Conservation (phyloP, 306 rosid genomes). For the Cucumis hystrix region DNA sequence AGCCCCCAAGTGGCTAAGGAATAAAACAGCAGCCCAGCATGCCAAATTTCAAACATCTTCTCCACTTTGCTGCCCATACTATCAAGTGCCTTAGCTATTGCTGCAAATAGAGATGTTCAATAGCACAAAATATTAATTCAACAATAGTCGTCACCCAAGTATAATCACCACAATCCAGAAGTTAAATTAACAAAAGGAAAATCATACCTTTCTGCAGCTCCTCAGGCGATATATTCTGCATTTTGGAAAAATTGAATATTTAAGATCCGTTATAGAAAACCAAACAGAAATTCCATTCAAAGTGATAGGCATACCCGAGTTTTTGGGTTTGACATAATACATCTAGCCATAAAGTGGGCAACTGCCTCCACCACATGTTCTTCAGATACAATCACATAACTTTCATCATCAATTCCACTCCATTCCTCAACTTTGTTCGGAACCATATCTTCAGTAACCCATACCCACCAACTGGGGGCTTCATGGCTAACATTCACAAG, state of each 20-base stretch:
- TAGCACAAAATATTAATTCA: background rate
- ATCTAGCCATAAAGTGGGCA: constrained; percentile 83
- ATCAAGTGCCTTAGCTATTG: constrained; percentile 46
- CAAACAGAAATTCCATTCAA: background rate
- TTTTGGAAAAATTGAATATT: constrained; percentile 7
- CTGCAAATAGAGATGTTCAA: constrained; percentile 29
- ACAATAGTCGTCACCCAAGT: background rate
- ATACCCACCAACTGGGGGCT: constrained; percentile 92
- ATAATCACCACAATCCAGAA: background rate
- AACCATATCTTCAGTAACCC: constrained; percentile 68
- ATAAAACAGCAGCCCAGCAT: constrained; percentile 76
- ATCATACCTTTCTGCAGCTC: constrained; percentile 75
- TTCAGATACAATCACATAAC: constrained; percentile 60
- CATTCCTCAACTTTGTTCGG: constrained; percentile 55
- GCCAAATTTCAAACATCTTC: constrained; percentile 55
- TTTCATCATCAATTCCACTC: constrained; percentile 79
- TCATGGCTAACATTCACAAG: constrained; percentile 54
- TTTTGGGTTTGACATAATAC: constrained; percentile 74
- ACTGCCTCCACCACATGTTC: constrained; percentile 94
- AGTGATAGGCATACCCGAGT: constrained; percentile 32
- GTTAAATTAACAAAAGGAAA: background rate
- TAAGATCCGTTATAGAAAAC: constrained; percentile 5
- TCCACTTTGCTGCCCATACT: constrained; percentile 62
- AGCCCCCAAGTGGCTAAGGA: constrained; percentile 92
- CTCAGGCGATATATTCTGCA: constrained; percentile 77